Conservation (phyloP, 2,329 filamentous ascomycete genomes). For the Ascomycota sp. region DNA sequence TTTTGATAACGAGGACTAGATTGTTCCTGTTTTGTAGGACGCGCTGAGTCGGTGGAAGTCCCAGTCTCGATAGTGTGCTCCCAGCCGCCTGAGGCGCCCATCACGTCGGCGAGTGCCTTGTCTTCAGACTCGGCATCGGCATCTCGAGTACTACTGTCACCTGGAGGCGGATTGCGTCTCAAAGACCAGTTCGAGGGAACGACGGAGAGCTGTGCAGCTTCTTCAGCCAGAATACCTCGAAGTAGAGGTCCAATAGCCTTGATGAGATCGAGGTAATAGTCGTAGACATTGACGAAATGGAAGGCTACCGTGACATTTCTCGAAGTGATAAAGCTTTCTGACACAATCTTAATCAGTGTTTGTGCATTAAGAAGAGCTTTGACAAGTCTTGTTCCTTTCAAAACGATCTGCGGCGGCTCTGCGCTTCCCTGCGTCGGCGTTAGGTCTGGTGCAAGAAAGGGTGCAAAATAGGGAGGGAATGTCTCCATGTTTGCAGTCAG, state of each 20-base stretch:
- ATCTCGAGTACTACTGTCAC: slow-evolving; percentile 5
- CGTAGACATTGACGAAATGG: slow-evolving; percentile 59
- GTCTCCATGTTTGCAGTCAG: slow-evolving; percentile 33
- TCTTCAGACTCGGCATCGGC: slow-evolving; percentile 10
- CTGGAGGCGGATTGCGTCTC: slow-evolving; percentile 10
- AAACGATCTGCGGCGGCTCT: slow-evolving; percentile 19
- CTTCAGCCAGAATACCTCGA: slow-evolving; percentile 65
- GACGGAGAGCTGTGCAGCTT: slow-evolving; percentile 51
- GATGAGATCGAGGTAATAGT: slow-evolving; percentile 61
- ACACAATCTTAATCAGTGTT: slow-evolving; percentile 54
- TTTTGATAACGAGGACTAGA: slow-evolving; percentile 40
- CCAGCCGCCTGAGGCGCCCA: slow-evolving; percentile 9
- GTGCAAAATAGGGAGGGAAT: slow-evolving; percentile 47
- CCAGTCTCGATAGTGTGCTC: slow-evolving; percentile 6
- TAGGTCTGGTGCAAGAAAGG: slow-evolving; percentile 32
- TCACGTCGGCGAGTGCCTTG: slow-evolving; percentile 12
- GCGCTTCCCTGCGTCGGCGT: slow-evolving; percentile 12
- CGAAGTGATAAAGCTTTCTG: slow-evolving; percentile 51
- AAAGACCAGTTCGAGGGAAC: slow-evolving; percentile 50
- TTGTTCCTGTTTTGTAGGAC: slow-evolving; percentile 22
- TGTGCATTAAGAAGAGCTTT: slow-evolving; percentile 64
- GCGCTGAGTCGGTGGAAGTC: slow-evolving; percentile 5
- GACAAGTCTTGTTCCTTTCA: slow-evolving; percentile 52
- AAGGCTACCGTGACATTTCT: slow-evolving; percentile 47
- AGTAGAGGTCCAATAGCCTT: slow-evolving; percentile 59